These are phyloP conservation scores for Colletotrichum cereale DNA, from an alignment of 2,329 filamentous ascomycete genomes.

Conservation along the genomic window DNA sequence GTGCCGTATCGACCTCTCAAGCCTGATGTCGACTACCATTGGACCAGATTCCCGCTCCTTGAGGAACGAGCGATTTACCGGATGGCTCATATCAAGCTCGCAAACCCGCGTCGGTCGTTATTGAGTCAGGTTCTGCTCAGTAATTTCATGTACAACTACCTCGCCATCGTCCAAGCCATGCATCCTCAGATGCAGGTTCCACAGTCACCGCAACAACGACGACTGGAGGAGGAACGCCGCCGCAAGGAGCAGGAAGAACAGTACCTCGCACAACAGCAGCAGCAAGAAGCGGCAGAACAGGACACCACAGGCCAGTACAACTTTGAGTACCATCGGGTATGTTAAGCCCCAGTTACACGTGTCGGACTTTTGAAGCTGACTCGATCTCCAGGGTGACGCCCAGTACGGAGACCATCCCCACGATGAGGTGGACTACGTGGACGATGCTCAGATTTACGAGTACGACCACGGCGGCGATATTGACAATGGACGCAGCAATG, in stretches of 20 bases:
- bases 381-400: slow-evolving; percentile 54
- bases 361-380: slow-evolving; percentile 9
- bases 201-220: slow-evolving; percentile 81
- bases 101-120: slow-evolving; percentile 92
- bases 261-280: slow-evolving; percentile 59
- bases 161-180: slow-evolving; percentile 99
- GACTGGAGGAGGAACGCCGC: slow-evolving; percentile 67
- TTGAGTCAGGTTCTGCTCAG: slow-evolving; percentile 96
- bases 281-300: slow-evolving; percentile 59
- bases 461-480: slow-evolving; percentile 61
- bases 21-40: slow-evolving; percentile 94
- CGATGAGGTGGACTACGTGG: slow-evolving; percentile 62
- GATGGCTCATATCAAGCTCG: slow-evolving; percentile 98
- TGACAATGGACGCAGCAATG: slow-evolving; percentile 49
- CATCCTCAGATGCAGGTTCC: slow-evolving; percentile 95
- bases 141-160: slow-evolving; percentile 99
- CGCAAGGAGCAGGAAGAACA: slow-evolving; percentile 64
- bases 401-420: slow-evolving; percentile 62
- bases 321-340: slow-evolving; percentile 66
- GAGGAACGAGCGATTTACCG: slow-evolving; percentile 98
- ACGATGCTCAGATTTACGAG: slow-evolving; percentile 66
- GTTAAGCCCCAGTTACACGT: slow-evolving; percentile 42
- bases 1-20: slow-evolving; percentile 77
- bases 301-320: slow-evolving; percentile 63
- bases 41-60: slow-evolving; percentile 93